Conservation (phyloP, 208 protist genomes). For the Trypanosoma grayi region DNA sequence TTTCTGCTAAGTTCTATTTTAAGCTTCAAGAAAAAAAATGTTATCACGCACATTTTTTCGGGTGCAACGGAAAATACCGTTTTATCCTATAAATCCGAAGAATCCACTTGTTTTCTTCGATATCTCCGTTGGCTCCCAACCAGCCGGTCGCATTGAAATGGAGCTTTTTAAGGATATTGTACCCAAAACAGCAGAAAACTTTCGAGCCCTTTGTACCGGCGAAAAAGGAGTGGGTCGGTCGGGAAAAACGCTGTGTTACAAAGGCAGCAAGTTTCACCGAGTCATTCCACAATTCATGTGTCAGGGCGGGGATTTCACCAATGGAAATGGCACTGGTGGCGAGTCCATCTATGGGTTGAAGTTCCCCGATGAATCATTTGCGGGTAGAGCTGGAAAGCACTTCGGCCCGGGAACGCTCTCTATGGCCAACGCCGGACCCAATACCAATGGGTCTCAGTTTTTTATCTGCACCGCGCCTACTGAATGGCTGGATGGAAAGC, state of each 20-base stretch:
- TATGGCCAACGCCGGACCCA: conserved; percentile 73
- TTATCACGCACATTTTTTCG: conserved; percentile 37
- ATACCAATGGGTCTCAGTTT: conserved; percentile 88
- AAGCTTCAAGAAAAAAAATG: conserved; percentile 33
- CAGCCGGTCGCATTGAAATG: conserved; percentile 88
- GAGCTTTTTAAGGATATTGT: conserved; percentile 89
- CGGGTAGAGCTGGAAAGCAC: conserved; percentile 77
- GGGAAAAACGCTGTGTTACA: conserved; percentile 94
- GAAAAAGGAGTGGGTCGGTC: conserved; percentile 83
- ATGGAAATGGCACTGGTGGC: conserved; percentile 89
- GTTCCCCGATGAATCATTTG: conserved; percentile 94
- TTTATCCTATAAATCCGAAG: conserved; percentile 72
- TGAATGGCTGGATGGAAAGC: conserved; percentile 89
- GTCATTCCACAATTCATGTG: conserved; percentile 93
- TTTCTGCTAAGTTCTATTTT: neutral
- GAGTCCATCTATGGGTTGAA: conserved; percentile 92
- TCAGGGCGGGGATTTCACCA: conserved; percentile 97
- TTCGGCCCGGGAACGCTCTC: conserved; percentile 63
- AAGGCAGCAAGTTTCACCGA: conserved; percentile 95
- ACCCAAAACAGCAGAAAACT: conserved; percentile 96
- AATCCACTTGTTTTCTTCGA: conserved; percentile 93
- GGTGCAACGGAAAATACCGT: conserved; percentile 67
- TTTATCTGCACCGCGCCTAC: conserved; percentile 72
- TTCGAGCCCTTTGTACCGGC: conserved; percentile 91
- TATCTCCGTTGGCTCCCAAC: conserved; percentile 84